Evolutionary conservation across 257 asterid species (phyloP).

Genomic region (Penstemon eatonii): DNA sequence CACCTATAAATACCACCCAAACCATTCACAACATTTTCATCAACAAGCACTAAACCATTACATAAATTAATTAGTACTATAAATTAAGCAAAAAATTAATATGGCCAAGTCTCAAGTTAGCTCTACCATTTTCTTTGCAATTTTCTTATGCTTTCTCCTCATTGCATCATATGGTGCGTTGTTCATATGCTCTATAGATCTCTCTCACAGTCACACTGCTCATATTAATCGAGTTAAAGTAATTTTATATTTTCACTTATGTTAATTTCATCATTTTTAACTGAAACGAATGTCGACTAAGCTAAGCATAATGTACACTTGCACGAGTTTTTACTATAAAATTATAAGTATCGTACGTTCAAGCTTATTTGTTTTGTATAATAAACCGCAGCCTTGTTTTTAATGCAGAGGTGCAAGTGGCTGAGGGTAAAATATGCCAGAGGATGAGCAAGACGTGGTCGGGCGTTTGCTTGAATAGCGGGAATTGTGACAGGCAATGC

Average conservation of each 20-base stretch:
- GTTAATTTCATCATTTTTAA: no score
- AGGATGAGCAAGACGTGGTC: constrained; percentile 45
- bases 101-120: constrained; percentile 30
- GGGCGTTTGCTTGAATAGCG: constrained; percentile 27
- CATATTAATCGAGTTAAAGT: not conserved
- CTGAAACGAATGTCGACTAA: no score
- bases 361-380: no score
- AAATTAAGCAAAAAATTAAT: not conserved
- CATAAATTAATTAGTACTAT: not conserved
- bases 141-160: constrained; percentile 41
- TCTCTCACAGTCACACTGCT: constrained; percentile 5
- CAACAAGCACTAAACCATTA: not conserved
- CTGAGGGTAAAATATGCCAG: constrained; percentile 34
- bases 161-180: constrained; percentile 34
- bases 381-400: no score
- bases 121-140: constrained; percentile 29
- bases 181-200: not conserved
- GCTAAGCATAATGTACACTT: no score
- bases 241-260: not conserved
- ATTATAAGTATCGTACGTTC: no score
- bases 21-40: not conserved
- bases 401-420: constrained; percentile 31
- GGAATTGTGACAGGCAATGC: constrained; percentile 44
- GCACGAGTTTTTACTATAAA: no score
- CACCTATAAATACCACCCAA: constrained; percentile 26